Base-by-base conservation (phyloP, 1,284 basidiomycete genomes). In the Tylopilus orsonianus region DNA sequence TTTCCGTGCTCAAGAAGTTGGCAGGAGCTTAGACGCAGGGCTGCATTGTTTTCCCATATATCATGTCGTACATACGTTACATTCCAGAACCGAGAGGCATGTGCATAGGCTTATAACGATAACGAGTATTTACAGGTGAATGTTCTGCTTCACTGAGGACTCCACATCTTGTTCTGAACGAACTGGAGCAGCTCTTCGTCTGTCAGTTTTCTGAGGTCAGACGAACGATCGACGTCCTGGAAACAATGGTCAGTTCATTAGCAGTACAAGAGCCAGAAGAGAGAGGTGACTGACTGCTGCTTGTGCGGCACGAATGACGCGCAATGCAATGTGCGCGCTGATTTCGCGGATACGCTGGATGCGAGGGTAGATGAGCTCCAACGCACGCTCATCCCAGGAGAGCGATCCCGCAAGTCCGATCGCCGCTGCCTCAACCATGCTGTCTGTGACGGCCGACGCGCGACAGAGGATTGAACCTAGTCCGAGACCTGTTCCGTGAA, bases 281-380 rank as follows among this genome's bases (percentile, higher is more conserved):
- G 16, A 37, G 4, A 8, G n/a, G 7, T 2, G 2, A 71, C 79
- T 53, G 56, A 85, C 86, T 49, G 80, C 85, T 57, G 80, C 78
- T 66, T 94, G 90, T 27, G 91, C 89, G 33, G 81, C 76, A 47
- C 83, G 80, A 58, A 94, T 86, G 46, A 94, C 90, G 37, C 78
- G 73, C 44, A 72, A 69, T 12, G 90, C 87, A 55, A 95, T 89
- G 46, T 76, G 67, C 2, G 80, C 82, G 56, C 87, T 89, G 60
- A 95, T 93, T 58, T 93, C 89, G 38, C 91, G 78, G 60, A 95
- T 93, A 56, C 90, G 77, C 56, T 85, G 80, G 53, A 91, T 73
- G 45, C 79, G 79, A 42, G 90, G 90, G 67, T 92, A 93, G 13
- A 93, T 67, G 47, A 92, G 73, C 29, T 80, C 85, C 32, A 69